These are phyloP conservation scores for Entomortierella lignicola DNA, from an alignment of 192 early-diverging fungal species.

Conservation along the genomic window DNA sequence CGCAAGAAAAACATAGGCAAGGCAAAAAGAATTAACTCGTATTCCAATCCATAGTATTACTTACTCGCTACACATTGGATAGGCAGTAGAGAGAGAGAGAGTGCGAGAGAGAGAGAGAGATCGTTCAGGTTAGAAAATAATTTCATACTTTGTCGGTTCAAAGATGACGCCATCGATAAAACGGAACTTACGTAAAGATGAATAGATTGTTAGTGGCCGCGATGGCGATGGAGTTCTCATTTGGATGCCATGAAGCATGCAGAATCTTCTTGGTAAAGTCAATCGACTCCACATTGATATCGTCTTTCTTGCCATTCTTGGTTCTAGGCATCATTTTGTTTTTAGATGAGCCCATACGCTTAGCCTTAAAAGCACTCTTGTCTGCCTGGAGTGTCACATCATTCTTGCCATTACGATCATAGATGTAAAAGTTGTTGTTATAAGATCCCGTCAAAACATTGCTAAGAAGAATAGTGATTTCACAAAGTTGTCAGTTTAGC, in stretches of 20 bases:
- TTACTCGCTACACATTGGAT: slow-evolving; percentile 11
- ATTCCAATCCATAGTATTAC: neutral
- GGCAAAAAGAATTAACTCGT: no score
- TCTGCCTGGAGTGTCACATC: slow-evolving; percentile 96
- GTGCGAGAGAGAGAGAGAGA: no score
- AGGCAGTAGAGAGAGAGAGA: neutral
- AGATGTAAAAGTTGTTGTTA: slow-evolving; percentile 99
- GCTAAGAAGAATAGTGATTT: slow-evolving; percentile 49
- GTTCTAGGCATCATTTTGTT: slow-evolving; percentile 68
- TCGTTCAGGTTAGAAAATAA: neutral
- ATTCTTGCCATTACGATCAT: slow-evolving; percentile 81
- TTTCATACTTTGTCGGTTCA: neutral
- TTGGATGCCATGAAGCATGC: slow-evolving; percentile 98
- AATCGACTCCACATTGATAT: slow-evolving; percentile 85
- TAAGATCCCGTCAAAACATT: slow-evolving; percentile 96
- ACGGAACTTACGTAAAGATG: slow-evolving; percentile 75
- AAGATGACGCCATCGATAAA: no score
- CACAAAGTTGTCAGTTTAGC: neutral
- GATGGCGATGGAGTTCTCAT: slow-evolving; percentile 96
- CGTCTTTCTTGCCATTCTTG: slow-evolving; percentile 67
- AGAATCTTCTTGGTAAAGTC: slow-evolving; percentile 98
- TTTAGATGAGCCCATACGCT: slow-evolving; percentile 85
- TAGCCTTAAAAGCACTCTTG: slow-evolving; percentile 97
- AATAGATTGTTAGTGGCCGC: slow-evolving; percentile 99
- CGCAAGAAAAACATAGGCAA: no score